phyloP scores from a whole-genome alignment of 768 basidiomycete species.

The Astraeus odoratus region DNA sequence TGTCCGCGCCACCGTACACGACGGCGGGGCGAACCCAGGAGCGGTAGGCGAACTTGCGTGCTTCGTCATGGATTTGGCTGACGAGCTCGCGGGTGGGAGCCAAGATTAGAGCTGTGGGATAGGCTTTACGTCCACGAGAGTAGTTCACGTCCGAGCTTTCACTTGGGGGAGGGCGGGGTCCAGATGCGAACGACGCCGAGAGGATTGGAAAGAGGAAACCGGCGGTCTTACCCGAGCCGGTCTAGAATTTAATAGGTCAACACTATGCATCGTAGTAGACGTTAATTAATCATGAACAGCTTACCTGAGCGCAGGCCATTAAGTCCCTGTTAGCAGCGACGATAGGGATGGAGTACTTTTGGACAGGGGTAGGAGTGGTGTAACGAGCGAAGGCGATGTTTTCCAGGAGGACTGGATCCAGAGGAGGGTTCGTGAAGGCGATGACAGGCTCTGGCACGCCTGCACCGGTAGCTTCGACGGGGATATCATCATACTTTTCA shows the following conservation, averaged over 20 bases:
- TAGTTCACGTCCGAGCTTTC: slow-evolving; percentile 43
- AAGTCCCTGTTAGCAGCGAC: slow-evolving; percentile 84
- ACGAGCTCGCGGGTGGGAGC: slow-evolving; percentile 98
- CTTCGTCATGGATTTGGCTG: slow-evolving; percentile 98
- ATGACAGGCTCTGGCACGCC: slow-evolving; percentile 94
- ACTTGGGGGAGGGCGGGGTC: slow-evolving; percentile 68
- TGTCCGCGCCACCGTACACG: slow-evolving; percentile 98
- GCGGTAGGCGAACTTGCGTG: slow-evolving; percentile 97
- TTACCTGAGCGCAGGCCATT: slow-evolving; percentile 91
- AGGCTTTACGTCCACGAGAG: slow-evolving; percentile 77
- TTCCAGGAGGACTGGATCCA: slow-evolving; percentile 90
- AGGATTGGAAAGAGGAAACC: slow-evolving; percentile 99
- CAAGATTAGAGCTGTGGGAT: slow-evolving; percentile 94
- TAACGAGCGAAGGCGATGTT: slow-evolving; percentile 93
- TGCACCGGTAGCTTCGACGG: slow-evolving; percentile 95
- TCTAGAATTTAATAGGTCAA: slow-evolving; percentile 44
- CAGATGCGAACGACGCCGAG: slow-evolving; percentile 81
- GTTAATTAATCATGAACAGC: slow-evolving; percentile 16
- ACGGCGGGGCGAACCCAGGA: slow-evolving; percentile 99
- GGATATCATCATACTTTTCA: slow-evolving; percentile 99
- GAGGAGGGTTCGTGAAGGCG: slow-evolving; percentile 80
- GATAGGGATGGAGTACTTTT: slow-evolving; percentile 99
- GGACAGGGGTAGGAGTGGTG: slow-evolving; percentile 93
- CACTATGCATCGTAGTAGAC: slow-evolving; percentile 6
- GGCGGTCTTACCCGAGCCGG: slow-evolving; percentile 98